Conservation (phyloP, 371 early-diverging fungal species). For the Mortierella sp. region DNA sequence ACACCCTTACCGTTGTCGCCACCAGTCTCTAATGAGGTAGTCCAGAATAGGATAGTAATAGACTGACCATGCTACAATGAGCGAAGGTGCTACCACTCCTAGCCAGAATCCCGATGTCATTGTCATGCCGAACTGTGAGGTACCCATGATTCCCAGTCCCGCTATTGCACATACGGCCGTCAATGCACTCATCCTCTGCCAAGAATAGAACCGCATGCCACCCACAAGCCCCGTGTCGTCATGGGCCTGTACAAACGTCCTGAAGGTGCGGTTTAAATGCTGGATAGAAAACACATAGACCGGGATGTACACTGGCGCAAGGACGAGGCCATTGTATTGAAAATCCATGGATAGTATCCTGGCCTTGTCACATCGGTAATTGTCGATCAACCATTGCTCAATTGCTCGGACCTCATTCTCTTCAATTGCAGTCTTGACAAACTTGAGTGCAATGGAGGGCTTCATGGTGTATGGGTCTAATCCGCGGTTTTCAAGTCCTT, state of each 20-base stretch:
- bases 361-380: conserved; percentile 62
- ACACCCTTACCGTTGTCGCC: conserved; percentile 52
- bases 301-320: conserved; percentile 70
- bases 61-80: conserved; percentile 59
- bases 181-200: conserved; percentile 61
- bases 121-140: conserved; percentile 34
- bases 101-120: conserved; percentile 56
- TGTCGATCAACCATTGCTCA: conserved; percentile 60
- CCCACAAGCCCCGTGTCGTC: conserved; percentile 59
- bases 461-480: conserved; percentile 66
- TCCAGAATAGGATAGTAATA: conserved; percentile 67
- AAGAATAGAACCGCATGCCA: conserved; percentile 65
- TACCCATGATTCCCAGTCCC: conserved; percentile 22
- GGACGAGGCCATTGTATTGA: conserved; percentile 54
- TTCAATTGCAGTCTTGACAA: conserved; percentile 60
- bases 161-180: conserved; percentile 56
- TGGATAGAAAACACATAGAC: conserved; percentile 63
- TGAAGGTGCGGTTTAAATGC: conserved; percentile 61
- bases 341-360: conserved; percentile 63
- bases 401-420: conserved; percentile 58
- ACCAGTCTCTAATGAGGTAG: conserved; percentile 58
- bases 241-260: conserved; percentile 68
- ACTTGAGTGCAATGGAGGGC: conserved; percentile 63
- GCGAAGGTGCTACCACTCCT: conserved; percentile 65
- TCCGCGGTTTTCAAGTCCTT: conserved; percentile 43